Base-by-base conservation (phyloP, 2,329 filamentous ascomycete species). In the Acarospora socialis region DNA sequence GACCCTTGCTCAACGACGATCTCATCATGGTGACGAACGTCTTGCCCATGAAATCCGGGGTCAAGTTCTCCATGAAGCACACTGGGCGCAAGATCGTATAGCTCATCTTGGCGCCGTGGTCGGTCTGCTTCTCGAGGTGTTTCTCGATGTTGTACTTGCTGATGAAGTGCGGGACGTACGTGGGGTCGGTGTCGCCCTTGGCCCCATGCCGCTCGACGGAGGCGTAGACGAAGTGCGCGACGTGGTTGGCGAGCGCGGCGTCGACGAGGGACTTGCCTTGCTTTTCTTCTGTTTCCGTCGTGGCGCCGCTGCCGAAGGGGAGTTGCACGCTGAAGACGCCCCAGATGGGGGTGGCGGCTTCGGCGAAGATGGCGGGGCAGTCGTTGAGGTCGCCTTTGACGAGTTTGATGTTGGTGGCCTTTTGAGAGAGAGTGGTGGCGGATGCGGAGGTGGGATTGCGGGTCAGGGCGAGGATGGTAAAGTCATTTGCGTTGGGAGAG, bases 261-360 rank as follows among this genome's bases (percentile, higher is more conserved):
- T 59, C 49, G 5, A 55, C 40, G 13, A 59, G 40, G 2, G 48
- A 48, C 35, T 55, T 59, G 13, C 53, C 55, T 34, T 57, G 51
- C n/a, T 30, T 18, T 34, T 53, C 50, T 37, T 58, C 53, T 8
- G 28, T 28, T 7, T 44, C 41, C n/a, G 28, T 19, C 15, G 32
- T 36, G 16, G 35, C 34, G 16, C 34, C 27, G 18, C 32, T 21
- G 7, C 37, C 29, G 12, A 35, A 19, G 10, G 35, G 28, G 16
- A 34, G 26, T 16, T 41, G 40, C 5, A 46, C 41, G 26, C 30
- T 34, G 27, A 43, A 46, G 12, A 46, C 43, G 10, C 43, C 41
- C 33, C 36, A 45, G 5, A 45, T 37, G 7, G 39, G 37, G 10
- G 12, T 19, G 16, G 27, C 21, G 9, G 9, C 23, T n/a, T 27